phyloP scores from a whole-genome alignment of 495 filamentous ascomycete genomes.

The Daldinia loculata region DNA sequence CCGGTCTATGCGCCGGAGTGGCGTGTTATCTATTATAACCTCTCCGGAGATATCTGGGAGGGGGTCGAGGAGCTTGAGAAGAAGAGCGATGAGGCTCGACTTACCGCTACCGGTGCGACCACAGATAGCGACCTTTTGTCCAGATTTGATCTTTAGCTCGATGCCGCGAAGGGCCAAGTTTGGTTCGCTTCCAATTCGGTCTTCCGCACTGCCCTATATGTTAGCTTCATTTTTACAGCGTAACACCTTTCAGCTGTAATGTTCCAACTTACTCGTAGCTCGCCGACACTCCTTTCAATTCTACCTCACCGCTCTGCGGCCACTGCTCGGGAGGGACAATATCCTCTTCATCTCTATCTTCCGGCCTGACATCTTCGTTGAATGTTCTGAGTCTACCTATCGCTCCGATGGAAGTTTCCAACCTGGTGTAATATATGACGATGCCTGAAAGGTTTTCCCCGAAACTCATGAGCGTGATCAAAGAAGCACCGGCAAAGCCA shows the following conservation, averaged over 20 bases:
- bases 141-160: not conserved
- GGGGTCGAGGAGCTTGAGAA: not conserved
- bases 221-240: not conserved
- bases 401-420: not conserved
- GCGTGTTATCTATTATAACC: not conserved
- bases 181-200: not conserved
- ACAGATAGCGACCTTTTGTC: not conserved
- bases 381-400: not conserved
- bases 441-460: not conserved
- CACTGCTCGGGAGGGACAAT: not conserved
- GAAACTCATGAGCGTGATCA: constrained; percentile 43
- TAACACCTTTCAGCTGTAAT: not conserved
- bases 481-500: constrained; percentile 64
- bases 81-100: not conserved
- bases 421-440: not conserved
- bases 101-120: not conserved
- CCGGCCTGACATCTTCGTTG: not conserved
- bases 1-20: not conserved
- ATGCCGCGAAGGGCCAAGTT: not conserved
- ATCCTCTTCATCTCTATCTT: not conserved
- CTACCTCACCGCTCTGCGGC: not conserved
- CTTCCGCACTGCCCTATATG: not conserved
- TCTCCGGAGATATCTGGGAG: not conserved
- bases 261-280: not conserved
- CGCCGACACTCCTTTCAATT: not conserved